Conservation (phyloP, 1,139 yeast species). For the Sugiyamaella neomexicana region DNA sequence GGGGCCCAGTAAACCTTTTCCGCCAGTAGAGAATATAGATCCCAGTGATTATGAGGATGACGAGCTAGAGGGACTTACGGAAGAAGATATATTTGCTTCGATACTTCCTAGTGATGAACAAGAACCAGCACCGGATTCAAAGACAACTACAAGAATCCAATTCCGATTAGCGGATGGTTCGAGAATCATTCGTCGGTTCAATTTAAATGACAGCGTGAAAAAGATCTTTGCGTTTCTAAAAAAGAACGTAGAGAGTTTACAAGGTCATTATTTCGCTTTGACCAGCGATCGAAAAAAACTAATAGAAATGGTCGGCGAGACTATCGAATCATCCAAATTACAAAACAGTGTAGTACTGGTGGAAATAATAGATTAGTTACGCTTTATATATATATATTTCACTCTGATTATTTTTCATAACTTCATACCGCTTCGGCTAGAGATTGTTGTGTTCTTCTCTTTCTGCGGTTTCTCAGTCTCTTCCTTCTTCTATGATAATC, state of each 20-base stretch:
- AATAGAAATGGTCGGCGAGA: constrained; percentile 55
- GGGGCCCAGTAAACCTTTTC: background rate
- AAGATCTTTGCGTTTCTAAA: constrained; percentile 61
- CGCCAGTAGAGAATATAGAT: background rate
- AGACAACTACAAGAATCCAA: constrained; percentile 74
- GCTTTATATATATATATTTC: background rate
- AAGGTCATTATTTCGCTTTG: constrained; percentile 56
- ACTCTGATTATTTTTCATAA: background rate
- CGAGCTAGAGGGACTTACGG: constrained; percentile 26
- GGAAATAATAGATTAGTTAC: constrained; percentile 47
- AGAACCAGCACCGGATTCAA: constrained; percentile 59
- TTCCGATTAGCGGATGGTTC: constrained; percentile 85
- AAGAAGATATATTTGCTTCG: constrained; percentile 44
- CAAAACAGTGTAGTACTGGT: constrained; percentile 78
- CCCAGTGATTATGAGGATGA: constrained; percentile 15
- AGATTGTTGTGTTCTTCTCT: background rate
- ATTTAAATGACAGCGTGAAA: constrained; percentile 56
- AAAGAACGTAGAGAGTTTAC: constrained; percentile 52
- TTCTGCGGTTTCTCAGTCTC: constrained; percentile 5
- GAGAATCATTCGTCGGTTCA: constrained; percentile 74
- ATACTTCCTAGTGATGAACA: constrained; percentile 53
- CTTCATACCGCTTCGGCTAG: background rate
- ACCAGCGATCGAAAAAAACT: constrained; percentile 66
- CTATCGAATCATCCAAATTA: constrained; percentile 74
- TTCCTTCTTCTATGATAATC: constrained; percentile 13